These are phyloP conservation scores for Mrakia hoshinonis DNA, from an alignment of 768 basidiomycete genomes.

Conservation along the genomic window DNA sequence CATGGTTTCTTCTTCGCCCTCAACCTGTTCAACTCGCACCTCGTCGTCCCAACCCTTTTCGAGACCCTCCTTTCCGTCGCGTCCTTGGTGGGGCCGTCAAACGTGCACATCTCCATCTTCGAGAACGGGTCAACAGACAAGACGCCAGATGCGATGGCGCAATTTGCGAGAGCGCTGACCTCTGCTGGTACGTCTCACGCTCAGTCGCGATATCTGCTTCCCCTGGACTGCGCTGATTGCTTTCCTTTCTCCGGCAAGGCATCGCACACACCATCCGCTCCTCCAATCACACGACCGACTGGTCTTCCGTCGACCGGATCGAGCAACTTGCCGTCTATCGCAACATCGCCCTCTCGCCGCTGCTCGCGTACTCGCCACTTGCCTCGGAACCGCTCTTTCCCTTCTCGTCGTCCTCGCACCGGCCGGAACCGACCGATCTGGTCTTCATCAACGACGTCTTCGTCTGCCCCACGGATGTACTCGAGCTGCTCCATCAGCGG, in stretches of 20 bases:
- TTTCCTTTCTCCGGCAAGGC: neutral
- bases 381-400: neutral
- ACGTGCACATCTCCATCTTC: slow-evolving; percentile 27
- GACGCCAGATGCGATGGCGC: slow-evolving; percentile 17
- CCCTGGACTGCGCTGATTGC: neutral
- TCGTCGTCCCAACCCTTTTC: slow-evolving; percentile 21
- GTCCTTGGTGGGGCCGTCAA: slow-evolving; percentile 23
- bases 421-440: slow-evolving; percentile 20
- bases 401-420: neutral
- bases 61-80: slow-evolving; percentile 19
- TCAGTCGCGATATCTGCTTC: neutral
- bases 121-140: slow-evolving; percentile 26
- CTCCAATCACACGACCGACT: slow-evolving; percentile 20
- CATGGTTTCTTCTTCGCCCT: slow-evolving; percentile 29
- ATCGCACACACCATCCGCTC: slow-evolving; percentile 24
- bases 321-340: slow-evolving; percentile 26
- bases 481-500: slow-evolving; percentile 28
- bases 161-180: slow-evolving; percentile 26
- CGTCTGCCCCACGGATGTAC: slow-evolving; percentile 27
- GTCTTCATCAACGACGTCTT: slow-evolving; percentile 30
- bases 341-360: slow-evolving; percentile 25
- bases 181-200: neutral
- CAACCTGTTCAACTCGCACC: slow-evolving; percentile 26
- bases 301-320: slow-evolving; percentile 25
- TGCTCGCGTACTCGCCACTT: slow-evolving; percentile 16